Evolutionary conservation across 2,329 filamentous ascomycete species (phyloP).

Genomic region (Microcyclospora pomicola): DNA sequence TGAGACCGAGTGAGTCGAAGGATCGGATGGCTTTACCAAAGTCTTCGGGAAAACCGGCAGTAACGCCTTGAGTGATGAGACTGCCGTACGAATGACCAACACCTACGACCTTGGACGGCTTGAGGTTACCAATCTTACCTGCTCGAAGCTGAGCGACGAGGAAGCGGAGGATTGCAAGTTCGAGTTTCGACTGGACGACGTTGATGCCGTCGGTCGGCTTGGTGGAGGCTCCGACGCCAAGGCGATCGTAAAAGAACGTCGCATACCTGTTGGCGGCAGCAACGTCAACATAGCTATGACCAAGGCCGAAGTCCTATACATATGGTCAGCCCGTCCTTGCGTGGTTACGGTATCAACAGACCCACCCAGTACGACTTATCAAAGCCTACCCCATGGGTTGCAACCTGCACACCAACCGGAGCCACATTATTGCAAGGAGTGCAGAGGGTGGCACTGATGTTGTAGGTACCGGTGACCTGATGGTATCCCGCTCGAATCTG

Average conservation of each 20-base stretch:
- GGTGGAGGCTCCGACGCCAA: constrained; percentile 25
- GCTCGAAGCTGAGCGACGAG: constrained; percentile 20
- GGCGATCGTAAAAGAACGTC: constrained; percentile 30
- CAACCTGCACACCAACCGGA: constrained; percentile 22
- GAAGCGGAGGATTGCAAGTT: constrained; percentile 25
- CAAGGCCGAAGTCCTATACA: constrained; percentile 20
- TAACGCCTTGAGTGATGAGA: constrained; percentile 22
- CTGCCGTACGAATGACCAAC: constrained; percentile 29
- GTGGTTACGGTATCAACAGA: not conserved
- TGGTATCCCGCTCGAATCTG: constrained; percentile 2
- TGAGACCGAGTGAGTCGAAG: not conserved
- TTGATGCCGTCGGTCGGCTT: constrained; percentile 25
- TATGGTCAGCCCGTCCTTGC: too few relatives aligned
- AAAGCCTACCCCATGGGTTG: constrained; percentile 29
- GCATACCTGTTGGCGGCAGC: constrained; percentile 26
- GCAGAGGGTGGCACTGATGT: not conserved
- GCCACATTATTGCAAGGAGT: not conserved
- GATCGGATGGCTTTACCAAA: constrained; percentile 6
- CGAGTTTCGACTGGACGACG: constrained; percentile 24
- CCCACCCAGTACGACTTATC: constrained; percentile 20
- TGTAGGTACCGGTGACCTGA: not conserved
- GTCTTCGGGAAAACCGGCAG: constrained; percentile 20
- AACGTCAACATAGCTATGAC: constrained; percentile 29
- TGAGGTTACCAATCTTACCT: constrained; percentile 16
- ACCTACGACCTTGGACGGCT: constrained; percentile 25